Base-by-base conservation (phyloP, 352 stramenopile species). In the Pythium apleroticum region DNA sequence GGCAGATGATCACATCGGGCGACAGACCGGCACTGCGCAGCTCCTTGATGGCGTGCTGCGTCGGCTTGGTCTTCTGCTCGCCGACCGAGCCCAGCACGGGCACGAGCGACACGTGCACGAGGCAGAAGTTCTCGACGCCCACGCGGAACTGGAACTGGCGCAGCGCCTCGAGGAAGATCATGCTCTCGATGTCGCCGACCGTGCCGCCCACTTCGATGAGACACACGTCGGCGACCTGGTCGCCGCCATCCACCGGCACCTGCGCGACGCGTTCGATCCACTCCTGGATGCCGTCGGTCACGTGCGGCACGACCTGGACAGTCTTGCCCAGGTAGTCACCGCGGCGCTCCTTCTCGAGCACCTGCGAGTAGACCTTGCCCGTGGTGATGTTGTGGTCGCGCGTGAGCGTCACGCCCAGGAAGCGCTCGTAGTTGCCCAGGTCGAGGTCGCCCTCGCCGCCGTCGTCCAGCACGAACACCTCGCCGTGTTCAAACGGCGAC, bases 61-160 rank as follows among this genome's bases (percentile, higher is more conserved):
- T 99, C 0, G 98, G 98, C 84, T 99, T 99, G 19, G 98, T 99
- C 86, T 99, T 99, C 84, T 99, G 97, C 81, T 99, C 98, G 35
- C 97, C 96, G 19, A 99, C 96, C n/a, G 88, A 97, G 3, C 97
- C 97, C 30, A 99, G 89, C 56, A 99, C 95, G 0, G 98, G 98
- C 52, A 99, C 97, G 4, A 99, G 85, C 30, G 88, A 98, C 11
- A 99, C 98, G 83, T 99, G 98, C 35, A 98, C 97, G n/a, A 99
- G 85, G 66, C 96, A 98, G 61, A 99, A 99, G 81, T 99, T 99
- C 69, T 99, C 95, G 5, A 88, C 74, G 0, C 97, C 97, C n/a
- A 99, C 95, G 33, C 91, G 87, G 76, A 99, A 99, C 78, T 99
- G 97, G 78, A 99, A 99, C 76, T 99, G 98, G 43, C 98, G 90